Evolutionary conservation across 2,329 filamentous ascomycete genomes (phyloP).

Genomic region (Calonectria pseudoturangicola): DNA sequence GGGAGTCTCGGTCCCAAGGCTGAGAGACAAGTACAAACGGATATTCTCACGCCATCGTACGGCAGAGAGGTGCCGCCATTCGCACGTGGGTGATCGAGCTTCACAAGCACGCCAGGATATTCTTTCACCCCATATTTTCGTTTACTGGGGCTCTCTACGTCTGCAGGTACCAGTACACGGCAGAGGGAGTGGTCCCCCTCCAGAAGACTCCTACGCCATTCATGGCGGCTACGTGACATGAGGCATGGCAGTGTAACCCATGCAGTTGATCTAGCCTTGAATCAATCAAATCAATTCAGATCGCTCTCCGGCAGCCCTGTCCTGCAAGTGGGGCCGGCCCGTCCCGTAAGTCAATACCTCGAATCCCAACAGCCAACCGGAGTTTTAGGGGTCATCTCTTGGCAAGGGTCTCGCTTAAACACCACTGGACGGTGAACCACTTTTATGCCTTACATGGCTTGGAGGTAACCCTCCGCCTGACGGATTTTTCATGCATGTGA

Average conservation of each 20-base stretch:
- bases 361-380: background rate
- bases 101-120: background rate
- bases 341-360: background rate
- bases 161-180: conserved; percentile 1
- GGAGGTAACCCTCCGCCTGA: background rate
- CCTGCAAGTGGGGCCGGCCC: conserved; percentile 13
- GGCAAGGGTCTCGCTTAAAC: background rate
- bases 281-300: conserved; percentile 7
- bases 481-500: background rate
- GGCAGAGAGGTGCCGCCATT: conserved; percentile 8
- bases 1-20: background rate
- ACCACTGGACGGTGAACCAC: background rate
- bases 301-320: background rate
- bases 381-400: background rate
- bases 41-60: background rate
- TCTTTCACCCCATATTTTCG: background rate
- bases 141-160: background rate
- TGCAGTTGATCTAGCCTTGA: conserved; percentile 3
- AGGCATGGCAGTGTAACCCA: background rate
- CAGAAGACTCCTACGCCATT: too few species aligned
- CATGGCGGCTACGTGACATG: background rate
- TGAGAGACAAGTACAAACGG: background rate
- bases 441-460: background rate
- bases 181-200: background rate
- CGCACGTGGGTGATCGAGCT: conserved; percentile 12